Conservation (phyloP, 2,329 filamentous ascomycete genomes). For the Claviceps sp. region DNA sequence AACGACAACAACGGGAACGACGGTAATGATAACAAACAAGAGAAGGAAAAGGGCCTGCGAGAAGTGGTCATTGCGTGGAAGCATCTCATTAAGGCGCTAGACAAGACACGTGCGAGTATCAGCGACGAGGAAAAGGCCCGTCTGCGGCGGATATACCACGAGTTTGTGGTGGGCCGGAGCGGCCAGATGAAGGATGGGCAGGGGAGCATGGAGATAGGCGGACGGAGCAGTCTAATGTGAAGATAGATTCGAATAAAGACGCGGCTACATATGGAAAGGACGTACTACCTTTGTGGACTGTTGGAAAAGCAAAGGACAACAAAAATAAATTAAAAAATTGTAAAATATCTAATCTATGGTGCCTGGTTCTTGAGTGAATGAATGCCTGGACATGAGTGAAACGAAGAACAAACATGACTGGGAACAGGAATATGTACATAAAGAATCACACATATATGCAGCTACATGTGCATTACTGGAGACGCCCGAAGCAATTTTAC, state of each 20-base stretch:
- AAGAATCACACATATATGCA: too few relatives aligned
- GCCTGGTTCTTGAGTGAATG: too few relatives aligned
- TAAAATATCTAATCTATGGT: background rate
- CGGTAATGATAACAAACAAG: constrained; percentile 13
- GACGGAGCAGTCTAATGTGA: constrained; percentile 84
- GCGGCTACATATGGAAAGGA: too few relatives aligned
- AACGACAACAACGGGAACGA: background rate
- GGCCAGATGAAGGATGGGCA: constrained; percentile 94
- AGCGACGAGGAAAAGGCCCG: constrained; percentile 62
- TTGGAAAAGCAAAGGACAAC: background rate
- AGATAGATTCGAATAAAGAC: background rate
- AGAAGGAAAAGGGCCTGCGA: constrained; percentile 23
- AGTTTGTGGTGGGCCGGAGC: constrained; percentile 86
- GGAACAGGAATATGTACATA: too few relatives aligned
- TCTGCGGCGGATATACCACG: constrained; percentile 69
- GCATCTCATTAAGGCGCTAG: constrained; percentile 67
- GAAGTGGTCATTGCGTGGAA: constrained; percentile 77
- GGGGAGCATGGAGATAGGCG: constrained; percentile 82
- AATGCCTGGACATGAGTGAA: too few relatives aligned
- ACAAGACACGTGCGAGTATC: constrained; percentile 70
- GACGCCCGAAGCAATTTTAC: background rate
- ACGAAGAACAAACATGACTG: too few relatives aligned
- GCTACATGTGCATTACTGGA: background rate
- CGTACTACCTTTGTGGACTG: background rate
- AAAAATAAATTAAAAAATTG: constrained; percentile 1